Evolutionary conservation across 352 stramenopile species (phyloP).

Genomic region (Pythium vanterpoolii): DNA sequence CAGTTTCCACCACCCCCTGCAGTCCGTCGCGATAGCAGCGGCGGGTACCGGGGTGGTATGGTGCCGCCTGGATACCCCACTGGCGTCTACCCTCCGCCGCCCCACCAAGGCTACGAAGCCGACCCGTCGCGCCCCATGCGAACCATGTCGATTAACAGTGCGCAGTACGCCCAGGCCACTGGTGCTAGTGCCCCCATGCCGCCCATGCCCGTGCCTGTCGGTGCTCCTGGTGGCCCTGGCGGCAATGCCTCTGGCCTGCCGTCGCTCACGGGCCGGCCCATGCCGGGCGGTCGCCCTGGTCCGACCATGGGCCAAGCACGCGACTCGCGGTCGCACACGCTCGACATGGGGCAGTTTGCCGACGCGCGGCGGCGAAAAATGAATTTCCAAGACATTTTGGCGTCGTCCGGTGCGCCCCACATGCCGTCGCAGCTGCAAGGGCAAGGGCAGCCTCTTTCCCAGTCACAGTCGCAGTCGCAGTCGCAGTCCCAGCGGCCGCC

Average conservation of each 20-base stretch:
- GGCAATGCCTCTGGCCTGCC: conserved; percentile 31
- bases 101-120: conserved; percentile 15
- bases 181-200: conserved; percentile 11
- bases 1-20: conserved; percentile 57
- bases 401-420: conserved; percentile 33
- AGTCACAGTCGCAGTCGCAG: conserved; percentile 6
- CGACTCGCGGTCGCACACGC: conserved; percentile 76
- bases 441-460: too few relatives aligned
- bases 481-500: conserved; percentile 9
- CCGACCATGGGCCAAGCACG: conserved; percentile 70
- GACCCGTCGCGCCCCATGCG: conserved; percentile 44
- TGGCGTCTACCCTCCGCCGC: conserved; percentile 15
- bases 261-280: conserved; percentile 51
- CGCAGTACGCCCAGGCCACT: conserved; percentile 33
- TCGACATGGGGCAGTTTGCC: conserved; percentile 82
- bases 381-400: conserved; percentile 88
- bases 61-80: conserved; percentile 2
- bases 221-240: conserved; percentile 23
- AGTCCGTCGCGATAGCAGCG: conserved; percentile 33
- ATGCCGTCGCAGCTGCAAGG: conserved; percentile 5
- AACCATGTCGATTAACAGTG: conserved; percentile 58
- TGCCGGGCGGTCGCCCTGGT: conserved; percentile 31
- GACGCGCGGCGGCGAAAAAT: conserved; percentile 78
- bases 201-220: conserved; percentile 19
- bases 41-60: conserved; percentile 31